Evolutionary conservation across 2,329 filamentous ascomycete species (phyloP), one percentile per base, ranked within the genome.

Genomic region (Pseudodiploospora longispora): DNA sequence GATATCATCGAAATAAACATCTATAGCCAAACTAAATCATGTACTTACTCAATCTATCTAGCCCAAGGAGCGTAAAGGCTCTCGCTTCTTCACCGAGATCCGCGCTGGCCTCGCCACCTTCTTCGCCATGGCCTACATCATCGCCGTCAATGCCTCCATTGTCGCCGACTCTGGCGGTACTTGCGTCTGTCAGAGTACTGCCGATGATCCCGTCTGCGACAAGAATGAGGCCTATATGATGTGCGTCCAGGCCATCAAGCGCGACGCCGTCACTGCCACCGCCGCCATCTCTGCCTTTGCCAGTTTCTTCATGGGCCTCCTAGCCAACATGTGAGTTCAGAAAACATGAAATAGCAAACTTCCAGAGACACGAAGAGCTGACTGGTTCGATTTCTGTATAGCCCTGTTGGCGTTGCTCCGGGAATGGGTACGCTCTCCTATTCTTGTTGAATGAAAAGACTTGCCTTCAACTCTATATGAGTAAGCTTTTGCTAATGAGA

Each of bases 81-180:
- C 86, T 30, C 74, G 75, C 55, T 94, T 94, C 69, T 80, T 87
- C 56, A 94, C 87, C 40, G 88, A 95, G 67, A 71, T 94, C 43
- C 83, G 88, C 49, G 88, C 85, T 47, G 88, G 88, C 39, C 67
- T 94, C 33, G 86, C 87, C 28, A 89, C 85, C 60, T 88, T 89
- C 66, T 85, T 86, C 60, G 76, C 77, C 54, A 74, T 76, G 67
- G 67, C 68, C 49, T 74, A 74, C 57, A 76, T 77, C 48, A 69
- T 76, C 50, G 68, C 74, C 49, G 73, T 76, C 53, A 72, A 78
- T 55, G 63, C 69, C 8, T 68, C 65, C 50, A 75, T 75, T 50
- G 70, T 74, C 38, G 74, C 83, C 39, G 76, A 86, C 49, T 78
- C 74, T 6, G 83, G 83, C 50, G 87, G 86, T 44, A 87, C 85